phyloP scores from a whole-genome alignment of 208 protist genomes.

The Trypanosoma vivax region DNA sequence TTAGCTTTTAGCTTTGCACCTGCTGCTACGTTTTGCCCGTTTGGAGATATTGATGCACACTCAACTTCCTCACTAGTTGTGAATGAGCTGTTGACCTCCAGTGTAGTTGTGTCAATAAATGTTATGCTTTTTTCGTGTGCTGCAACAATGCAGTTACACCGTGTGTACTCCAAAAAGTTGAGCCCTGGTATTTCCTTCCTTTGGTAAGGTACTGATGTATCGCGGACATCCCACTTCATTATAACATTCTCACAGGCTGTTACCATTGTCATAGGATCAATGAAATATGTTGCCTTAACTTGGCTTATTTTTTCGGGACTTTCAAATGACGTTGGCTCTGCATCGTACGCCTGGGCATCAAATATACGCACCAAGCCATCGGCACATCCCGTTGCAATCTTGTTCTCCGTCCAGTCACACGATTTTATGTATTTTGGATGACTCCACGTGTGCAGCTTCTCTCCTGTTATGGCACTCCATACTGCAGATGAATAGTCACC shows the following conservation, averaged over 20 bases:
- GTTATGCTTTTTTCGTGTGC: slow-evolving; percentile 84
- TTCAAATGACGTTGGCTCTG: slow-evolving; percentile 63
- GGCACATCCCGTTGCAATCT: slow-evolving; percentile 84
- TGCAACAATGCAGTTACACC: slow-evolving; percentile 68
- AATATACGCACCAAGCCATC: slow-evolving; percentile 91
- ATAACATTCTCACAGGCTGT: slow-evolving; percentile 80
- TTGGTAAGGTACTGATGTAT: slow-evolving; percentile 71
- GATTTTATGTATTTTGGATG: slow-evolving; percentile 94
- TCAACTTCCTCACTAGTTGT: slow-evolving; percentile 77
- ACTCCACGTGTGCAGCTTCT: slow-evolving; percentile 83
- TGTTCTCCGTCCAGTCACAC: slow-evolving; percentile 85
- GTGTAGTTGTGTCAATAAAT: slow-evolving; percentile 78
- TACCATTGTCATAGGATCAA: slow-evolving; percentile 79
- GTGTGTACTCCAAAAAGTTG: slow-evolving; percentile 88
- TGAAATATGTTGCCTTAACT: slow-evolving; percentile 82
- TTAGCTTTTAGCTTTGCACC: slow-evolving; percentile 88
- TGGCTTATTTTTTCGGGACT: slow-evolving; percentile 52
- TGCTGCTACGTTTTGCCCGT: slow-evolving; percentile 75
- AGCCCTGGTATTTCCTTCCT: slow-evolving; percentile 75
- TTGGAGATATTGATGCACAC: slow-evolving; percentile 81
- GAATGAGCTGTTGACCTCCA: slow-evolving; percentile 73
- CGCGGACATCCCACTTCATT: slow-evolving; percentile 88
- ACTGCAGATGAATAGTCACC: slow-evolving; percentile 92
- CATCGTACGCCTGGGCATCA: slow-evolving; percentile 78
- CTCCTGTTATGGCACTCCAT: slow-evolving; percentile 89